phyloP scores from a whole-genome alignment of 1,139 yeast species.

The Saccharomycopsis hybrid region DNA sequence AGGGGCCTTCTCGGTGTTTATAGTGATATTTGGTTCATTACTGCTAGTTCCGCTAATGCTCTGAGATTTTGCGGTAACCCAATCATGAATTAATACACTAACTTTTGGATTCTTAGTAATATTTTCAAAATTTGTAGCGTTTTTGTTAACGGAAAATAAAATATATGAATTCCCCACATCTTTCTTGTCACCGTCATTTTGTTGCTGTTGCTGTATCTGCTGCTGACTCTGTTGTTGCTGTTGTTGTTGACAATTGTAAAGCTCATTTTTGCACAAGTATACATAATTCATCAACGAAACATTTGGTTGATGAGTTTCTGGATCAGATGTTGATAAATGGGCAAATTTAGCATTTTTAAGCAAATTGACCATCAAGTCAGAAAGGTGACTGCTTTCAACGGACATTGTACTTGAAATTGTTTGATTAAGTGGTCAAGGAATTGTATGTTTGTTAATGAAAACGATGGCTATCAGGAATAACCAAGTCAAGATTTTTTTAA shows the following conservation, averaged over 20 bases:
- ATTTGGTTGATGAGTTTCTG: constrained; percentile 57
- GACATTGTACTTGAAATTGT: too few relatives aligned
- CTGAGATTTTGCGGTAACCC: constrained; percentile 62
- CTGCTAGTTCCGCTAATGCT: too few relatives aligned
- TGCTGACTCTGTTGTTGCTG: constrained; percentile 25
- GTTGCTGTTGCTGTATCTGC: too few relatives aligned
- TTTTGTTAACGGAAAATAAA: constrained; percentile 61
- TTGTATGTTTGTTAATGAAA: too few relatives aligned
- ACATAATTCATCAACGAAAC: constrained; percentile 88
- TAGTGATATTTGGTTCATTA: too few relatives aligned
- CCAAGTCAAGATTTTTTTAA: too few relatives aligned
- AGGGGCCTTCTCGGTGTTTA: too few relatives aligned
- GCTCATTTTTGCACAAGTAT: constrained; percentile 39
- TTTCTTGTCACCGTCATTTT: too few relatives aligned
- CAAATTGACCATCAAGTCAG: constrained; percentile 40
- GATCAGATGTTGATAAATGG: constrained; percentile 71
- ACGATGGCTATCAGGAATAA: too few relatives aligned
- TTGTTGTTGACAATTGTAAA: constrained; percentile 25
- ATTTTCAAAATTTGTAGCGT: constrained; percentile 67
- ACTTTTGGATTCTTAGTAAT: constrained; percentile 64
- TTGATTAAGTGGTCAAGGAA: too few relatives aligned
- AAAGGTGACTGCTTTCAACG: too few relatives aligned
- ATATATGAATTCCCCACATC: constrained; percentile 38
- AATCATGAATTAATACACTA: constrained; percentile 77
- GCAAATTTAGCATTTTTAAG: constrained; percentile 58